Percentiles rank a stretch among this genome's conserved stretches.
Conservation (phyloP, 202 grass and related monocot genomes). For the Zizania palustris region DNA sequence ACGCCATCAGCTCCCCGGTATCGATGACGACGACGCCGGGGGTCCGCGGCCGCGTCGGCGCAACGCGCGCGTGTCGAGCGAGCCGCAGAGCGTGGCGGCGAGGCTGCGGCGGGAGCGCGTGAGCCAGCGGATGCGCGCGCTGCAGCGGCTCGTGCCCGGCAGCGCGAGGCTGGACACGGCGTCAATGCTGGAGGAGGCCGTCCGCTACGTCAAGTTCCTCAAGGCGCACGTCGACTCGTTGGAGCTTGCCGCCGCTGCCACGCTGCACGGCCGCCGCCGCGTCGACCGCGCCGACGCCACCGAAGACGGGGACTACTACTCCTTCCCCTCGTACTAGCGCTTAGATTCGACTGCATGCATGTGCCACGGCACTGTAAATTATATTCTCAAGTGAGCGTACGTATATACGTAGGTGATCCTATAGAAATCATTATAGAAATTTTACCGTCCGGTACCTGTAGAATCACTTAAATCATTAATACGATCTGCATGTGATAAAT, state of each 20-base stretch:
- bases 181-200: slow-evolving; percentile 70
- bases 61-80: slow-evolving; percentile 56
- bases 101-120: slow-evolving; percentile 62
- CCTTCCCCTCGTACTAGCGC: neutral
- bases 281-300: neutral
- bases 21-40: no score
- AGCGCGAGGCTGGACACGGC: slow-evolving; percentile 69
- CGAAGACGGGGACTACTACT: neutral
- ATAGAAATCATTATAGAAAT: no score
- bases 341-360: neutral
- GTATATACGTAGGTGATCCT: no score
- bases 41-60: slow-evolving; percentile 41
- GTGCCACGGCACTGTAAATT: neutral
- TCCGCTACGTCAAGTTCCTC: slow-evolving; percentile 74
- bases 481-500: neutral
- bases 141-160: slow-evolving; percentile 66
- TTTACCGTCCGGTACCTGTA: no score
- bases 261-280: neutral
- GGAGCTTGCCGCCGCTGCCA: slow-evolving; percentile 27
- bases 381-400: neutral
- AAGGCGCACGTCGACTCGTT: slow-evolving; percentile 61
- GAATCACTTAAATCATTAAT: no score
- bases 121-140: slow-evolving; percentile 57
- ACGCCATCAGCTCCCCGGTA: no score
- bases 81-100: slow-evolving; percentile 70